Conservation (phyloP, 306 rosid species). For the Medicago ruthenica region DNA sequence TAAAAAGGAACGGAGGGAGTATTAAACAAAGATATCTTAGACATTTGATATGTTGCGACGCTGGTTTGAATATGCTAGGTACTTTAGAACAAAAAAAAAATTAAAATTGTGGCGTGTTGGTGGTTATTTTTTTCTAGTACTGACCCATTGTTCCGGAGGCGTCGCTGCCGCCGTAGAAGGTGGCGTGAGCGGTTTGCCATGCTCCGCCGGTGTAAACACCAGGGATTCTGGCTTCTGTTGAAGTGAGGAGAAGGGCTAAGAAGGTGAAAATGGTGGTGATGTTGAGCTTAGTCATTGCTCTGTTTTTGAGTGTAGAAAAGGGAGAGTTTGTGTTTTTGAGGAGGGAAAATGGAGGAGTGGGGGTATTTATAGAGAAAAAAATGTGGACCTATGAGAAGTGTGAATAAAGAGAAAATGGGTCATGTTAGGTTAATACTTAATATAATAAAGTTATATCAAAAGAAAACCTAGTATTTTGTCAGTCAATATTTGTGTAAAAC, state of each 20-base stretch:
- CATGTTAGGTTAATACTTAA: too few species aligned
- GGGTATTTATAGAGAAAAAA: constrained; percentile 58
- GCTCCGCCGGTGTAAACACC: constrained; percentile 56
- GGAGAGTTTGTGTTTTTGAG: constrained; percentile 6
- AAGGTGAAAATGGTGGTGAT: constrained; percentile 41
- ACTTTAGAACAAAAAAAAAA: too few species aligned
- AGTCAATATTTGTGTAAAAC: too few species aligned
- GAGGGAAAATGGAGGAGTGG: constrained; percentile 25
- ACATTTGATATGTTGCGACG: not conserved
- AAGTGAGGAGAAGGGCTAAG: constrained; percentile 33
- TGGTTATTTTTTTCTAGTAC: not conserved
- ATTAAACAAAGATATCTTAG: not conserved
- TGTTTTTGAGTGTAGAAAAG: not conserved
- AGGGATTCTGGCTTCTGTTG: constrained; percentile 47
- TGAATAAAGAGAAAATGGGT: not conserved
- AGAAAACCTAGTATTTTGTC: too few species aligned
- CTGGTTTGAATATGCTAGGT: too few species aligned
- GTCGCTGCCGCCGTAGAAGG: constrained; percentile 86
- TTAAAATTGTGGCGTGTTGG: not conserved
- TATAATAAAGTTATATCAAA: too few species aligned
- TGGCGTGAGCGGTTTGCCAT: constrained; percentile 86
- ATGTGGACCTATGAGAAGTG: constrained; percentile 3
- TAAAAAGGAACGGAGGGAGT: too few species aligned
- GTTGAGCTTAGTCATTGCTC: constrained; percentile 22
- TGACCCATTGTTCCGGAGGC: constrained; percentile 95